phyloP scores from a whole-genome alignment of 2,329 filamentous ascomycete genomes.

The Apiospora arundinis region DNA sequence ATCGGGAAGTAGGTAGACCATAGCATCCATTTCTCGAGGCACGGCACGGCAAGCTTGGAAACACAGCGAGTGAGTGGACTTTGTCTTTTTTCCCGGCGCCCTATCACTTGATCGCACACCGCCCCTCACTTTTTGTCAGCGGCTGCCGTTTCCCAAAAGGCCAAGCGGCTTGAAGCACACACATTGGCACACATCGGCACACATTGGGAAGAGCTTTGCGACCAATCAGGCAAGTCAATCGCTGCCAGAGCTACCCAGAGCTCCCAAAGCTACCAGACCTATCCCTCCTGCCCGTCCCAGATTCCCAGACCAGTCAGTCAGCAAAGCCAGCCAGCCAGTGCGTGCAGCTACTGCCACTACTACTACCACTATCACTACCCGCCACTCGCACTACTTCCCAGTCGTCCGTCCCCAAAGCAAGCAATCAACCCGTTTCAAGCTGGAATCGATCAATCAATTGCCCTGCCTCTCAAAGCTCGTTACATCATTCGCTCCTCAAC shows the following conservation, averaged over 20 bases:
- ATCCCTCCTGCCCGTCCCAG: background rate
- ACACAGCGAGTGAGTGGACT: no score
- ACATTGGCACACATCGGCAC: background rate
- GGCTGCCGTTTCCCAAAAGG: no score
- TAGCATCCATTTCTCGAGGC: background rate
- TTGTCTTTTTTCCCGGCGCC: background rate
- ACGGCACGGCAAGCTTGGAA: no score
- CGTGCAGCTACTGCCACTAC: no score
- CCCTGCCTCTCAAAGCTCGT: slow-evolving; percentile 18
- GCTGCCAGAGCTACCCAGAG: background rate
- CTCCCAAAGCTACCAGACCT: background rate
- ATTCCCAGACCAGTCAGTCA: background rate
- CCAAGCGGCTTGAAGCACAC: no score
- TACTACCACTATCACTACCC: background rate
- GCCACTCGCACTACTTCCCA: slow-evolving; percentile 3
- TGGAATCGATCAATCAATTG: slow-evolving; percentile 17
- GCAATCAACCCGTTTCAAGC: background rate
- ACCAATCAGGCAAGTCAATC: slow-evolving; percentile 23
- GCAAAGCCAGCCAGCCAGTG: no score
- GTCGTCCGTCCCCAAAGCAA: background rate
- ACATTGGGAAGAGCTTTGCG: slow-evolving; percentile 13
- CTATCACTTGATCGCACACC: slow-evolving; percentile 17
- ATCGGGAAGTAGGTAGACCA: background rate
- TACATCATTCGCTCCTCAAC: slow-evolving; percentile 21
- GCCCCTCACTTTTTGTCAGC: slow-evolving; percentile 7